A percentile compares a stretch with the other conserved stretches of the same genome.
Evolutionary conservation across 805 yeast genomes (phyloP).

Genomic region (Danielozyma ontarioensis): DNA sequence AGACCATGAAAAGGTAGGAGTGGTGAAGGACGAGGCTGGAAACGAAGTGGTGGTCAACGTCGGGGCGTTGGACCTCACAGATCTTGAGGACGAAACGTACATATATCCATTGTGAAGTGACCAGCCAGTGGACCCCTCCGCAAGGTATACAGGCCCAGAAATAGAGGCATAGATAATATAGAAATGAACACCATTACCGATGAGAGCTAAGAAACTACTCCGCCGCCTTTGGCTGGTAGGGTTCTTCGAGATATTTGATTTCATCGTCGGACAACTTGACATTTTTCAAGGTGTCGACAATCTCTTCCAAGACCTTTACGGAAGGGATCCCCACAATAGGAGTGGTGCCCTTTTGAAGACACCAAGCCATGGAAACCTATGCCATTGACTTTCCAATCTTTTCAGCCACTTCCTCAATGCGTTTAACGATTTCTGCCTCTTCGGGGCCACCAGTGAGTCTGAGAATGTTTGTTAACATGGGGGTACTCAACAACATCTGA

Average conservation of each 20-base stretch:
- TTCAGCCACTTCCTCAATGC: neutral
- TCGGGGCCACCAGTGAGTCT: no score
- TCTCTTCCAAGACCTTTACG: neutral
- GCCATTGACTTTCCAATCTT: neutral
- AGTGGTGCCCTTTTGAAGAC: neutral
- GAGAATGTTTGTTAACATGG: no score
- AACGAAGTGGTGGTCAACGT: constrained; percentile 27
- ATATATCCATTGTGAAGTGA: constrained; percentile 50
- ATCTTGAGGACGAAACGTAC: constrained; percentile 45
- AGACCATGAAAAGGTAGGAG: constrained; percentile 19
- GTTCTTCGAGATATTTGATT: constrained; percentile 31
- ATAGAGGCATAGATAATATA: no score
- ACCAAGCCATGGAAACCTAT: neutral
- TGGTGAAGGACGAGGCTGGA: constrained; percentile 24
- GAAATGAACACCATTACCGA: no score
- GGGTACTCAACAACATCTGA: no score
- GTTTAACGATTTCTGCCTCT: neutral
- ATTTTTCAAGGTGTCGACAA: neutral
- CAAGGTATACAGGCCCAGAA: no score
- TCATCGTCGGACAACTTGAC: constrained; percentile 35
- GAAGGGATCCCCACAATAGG: neutral
- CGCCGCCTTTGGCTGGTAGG: constrained; percentile 24
- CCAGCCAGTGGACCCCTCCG: no score
- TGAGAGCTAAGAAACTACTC: no score
- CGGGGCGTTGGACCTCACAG: constrained; percentile 50